Percentiles rank a stretch among this genome's conserved stretches.
Conservation (phyloP, 164 flowering plant species). For the Santalum album region DNA sequence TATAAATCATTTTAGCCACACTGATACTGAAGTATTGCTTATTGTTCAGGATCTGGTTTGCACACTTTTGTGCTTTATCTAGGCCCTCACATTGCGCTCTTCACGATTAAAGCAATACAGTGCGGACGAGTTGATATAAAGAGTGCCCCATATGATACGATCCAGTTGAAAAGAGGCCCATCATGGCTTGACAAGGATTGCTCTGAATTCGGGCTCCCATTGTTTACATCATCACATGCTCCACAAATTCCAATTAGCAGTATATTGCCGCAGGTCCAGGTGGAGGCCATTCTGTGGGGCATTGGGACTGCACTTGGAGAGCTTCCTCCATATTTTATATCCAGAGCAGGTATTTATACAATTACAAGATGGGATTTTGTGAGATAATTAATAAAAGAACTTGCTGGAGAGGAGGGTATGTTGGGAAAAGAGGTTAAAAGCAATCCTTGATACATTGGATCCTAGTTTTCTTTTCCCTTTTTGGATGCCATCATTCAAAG, state of each 20-base stretch:
- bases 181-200: slow-evolving; percentile 91
- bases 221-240: slow-evolving; percentile 42
- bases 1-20: too few species aligned
- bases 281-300: slow-evolving; percentile 94
- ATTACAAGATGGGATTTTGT: too few species aligned
- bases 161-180: slow-evolving; percentile 68
- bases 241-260: slow-evolving; percentile 64
- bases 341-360: slow-evolving; percentile 89
- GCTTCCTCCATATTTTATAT: slow-evolving; percentile 96
- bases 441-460: too few species aligned
- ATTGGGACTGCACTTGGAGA: slow-evolving; percentile 97
- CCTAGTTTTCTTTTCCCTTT: too few species aligned
- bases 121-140: slow-evolving; percentile 91
- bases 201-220: slow-evolving; percentile 70
- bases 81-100: slow-evolving; percentile 87
- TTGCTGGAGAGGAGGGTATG: too few species aligned
- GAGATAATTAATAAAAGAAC: too few species aligned
- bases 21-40: too few species aligned
- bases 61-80: slow-evolving; percentile 91
- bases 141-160: slow-evolving; percentile 86
- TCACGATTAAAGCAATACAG: slow-evolving; percentile 77
- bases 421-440: too few species aligned
- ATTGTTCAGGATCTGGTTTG: slow-evolving; percentile 95
- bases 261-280: slow-evolving; percentile 78
- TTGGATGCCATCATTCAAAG: too few species aligned